Conservation (phyloP, 768 basidiomycete species). For the Podaxis mareebaensis region DNA sequence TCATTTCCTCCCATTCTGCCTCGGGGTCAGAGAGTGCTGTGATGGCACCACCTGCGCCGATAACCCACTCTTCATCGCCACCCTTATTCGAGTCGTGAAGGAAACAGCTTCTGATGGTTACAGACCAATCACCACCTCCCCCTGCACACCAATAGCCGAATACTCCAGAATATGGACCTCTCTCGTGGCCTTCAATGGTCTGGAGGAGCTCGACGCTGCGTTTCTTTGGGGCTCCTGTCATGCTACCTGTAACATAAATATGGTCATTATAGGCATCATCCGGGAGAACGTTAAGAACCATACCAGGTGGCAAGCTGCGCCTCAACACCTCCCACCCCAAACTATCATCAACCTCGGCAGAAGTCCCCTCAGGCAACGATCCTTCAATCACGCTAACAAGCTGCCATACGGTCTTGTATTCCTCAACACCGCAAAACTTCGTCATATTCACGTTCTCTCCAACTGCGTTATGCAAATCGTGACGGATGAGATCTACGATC, state of each 20-base stretch:
- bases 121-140: constrained; percentile 90
- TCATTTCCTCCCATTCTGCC: constrained; percentile 94
- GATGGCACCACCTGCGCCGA: constrained; percentile 96
- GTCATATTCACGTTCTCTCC: constrained; percentile 81
- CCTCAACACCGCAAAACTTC: constrained; percentile 86
- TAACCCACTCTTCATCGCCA: constrained; percentile 59
- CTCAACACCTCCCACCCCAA: constrained; percentile 80
- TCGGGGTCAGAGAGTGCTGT: constrained; percentile 86
- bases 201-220: constrained; percentile 90
- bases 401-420: constrained; percentile 94
- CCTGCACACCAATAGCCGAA: constrained; percentile 92
- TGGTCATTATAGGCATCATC: not conserved
- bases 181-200: constrained; percentile 66
- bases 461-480: constrained; percentile 84
- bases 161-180: constrained; percentile 88
- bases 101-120: constrained; percentile 92
- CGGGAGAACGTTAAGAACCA: constrained; percentile 18
- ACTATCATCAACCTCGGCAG: constrained; percentile 42
- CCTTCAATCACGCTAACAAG: constrained; percentile 94
- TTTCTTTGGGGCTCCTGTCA: constrained; percentile 98
- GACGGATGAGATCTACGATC: constrained; percentile 96
- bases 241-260: constrained; percentile 62
- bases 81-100: constrained; percentile 46
- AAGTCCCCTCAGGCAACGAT: constrained; percentile 35
- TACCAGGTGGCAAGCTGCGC: constrained; percentile 85